Conservation (phyloP, 192 early-diverging fungal genomes). For the Coemansia nantahalensis region DNA sequence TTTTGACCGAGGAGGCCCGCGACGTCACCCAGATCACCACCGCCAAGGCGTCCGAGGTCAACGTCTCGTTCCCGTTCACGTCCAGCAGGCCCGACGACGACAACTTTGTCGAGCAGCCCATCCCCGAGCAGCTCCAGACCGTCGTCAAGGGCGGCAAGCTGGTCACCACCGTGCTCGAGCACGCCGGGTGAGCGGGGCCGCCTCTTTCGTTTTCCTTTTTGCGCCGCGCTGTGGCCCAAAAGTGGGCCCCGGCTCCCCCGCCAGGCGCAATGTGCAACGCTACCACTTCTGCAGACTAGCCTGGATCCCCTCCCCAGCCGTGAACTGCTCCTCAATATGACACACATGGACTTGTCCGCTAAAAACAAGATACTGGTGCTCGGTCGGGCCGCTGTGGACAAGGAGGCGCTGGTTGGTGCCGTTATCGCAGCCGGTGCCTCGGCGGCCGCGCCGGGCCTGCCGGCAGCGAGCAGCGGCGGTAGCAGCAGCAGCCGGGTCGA, state of each 20-base stretch:
- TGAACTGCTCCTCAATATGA: too few species aligned
- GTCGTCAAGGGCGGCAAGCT: conserved; percentile 80
- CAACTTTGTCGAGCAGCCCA: conserved; percentile 78
- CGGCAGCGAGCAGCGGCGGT: background rate
- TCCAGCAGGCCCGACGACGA: conserved; percentile 57
- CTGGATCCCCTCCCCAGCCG: too few species aligned
- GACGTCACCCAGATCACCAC: conserved; percentile 81
- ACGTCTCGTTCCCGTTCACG: conserved; percentile 69
- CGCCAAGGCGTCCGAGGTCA: conserved; percentile 91
- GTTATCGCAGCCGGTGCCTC: too few species aligned
- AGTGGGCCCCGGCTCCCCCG: too few species aligned
- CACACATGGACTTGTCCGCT: conserved; percentile 5
- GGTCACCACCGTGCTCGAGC: conserved; percentile 81
- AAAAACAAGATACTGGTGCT: conserved; percentile 50
- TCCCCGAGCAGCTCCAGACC: conserved; percentile 93
- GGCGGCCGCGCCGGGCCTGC: too few species aligned
- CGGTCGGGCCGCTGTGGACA: conserved; percentile 22
- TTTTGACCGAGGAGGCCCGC: conserved; percentile 70
- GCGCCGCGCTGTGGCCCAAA: too few species aligned
- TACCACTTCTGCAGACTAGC: too few species aligned
- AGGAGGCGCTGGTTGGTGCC: conserved; percentile 12
- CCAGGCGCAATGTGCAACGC: too few species aligned
- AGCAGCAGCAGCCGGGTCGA: conserved; percentile 11
- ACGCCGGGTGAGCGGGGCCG: conserved; percentile 58
- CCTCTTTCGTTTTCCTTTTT: background rate